Evolutionary conservation across 2,329 filamentous ascomycete species (phyloP).

Genomic region (Gaeumannomyces tritici): DNA sequence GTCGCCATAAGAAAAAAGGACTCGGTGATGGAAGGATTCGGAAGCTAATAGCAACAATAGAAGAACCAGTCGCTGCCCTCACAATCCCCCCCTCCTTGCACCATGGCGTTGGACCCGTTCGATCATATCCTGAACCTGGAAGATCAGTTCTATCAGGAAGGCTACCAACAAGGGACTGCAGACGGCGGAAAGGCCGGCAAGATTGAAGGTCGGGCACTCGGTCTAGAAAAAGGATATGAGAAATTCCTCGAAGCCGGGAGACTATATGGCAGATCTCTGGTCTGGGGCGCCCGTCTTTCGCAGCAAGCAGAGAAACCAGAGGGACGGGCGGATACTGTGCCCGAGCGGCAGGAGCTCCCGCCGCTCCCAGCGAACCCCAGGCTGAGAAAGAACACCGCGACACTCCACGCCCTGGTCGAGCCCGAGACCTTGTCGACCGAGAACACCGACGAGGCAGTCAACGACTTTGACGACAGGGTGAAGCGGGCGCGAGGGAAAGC

Average conservation of each 20-base stretch:
- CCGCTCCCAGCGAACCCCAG: constrained; percentile 49
- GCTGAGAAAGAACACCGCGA: constrained; percentile 65
- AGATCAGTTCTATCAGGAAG: constrained; percentile 69
- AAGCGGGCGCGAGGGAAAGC: constrained; percentile 76
- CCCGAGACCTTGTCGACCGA: constrained; percentile 65
- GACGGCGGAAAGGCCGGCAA: constrained; percentile 73
- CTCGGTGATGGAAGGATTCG: background rate
- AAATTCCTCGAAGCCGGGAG: constrained; percentile 78
- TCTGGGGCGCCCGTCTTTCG: constrained; percentile 73
- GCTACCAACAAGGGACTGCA: constrained; percentile 62
- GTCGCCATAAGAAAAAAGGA: background rate
- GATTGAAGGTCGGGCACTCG: constrained; percentile 82
- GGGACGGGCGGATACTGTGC: background rate
- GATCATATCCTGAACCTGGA: constrained; percentile 51
- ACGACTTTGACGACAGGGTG: constrained; percentile 81
- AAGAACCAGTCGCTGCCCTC: background rate
- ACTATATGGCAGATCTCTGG: constrained; percentile 64
- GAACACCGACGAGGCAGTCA: constrained; percentile 82
- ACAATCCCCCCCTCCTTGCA: background rate
- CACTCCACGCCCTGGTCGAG: constrained; percentile 70
- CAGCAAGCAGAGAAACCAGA: constrained; percentile 4
- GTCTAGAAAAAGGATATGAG: constrained; percentile 85
- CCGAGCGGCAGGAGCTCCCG: constrained; percentile 18
- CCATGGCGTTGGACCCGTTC: constrained; percentile 33
- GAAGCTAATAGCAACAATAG: background rate